Conservation (phyloP, 306 rosid species). For the Phaseolus lunatus region DNA sequence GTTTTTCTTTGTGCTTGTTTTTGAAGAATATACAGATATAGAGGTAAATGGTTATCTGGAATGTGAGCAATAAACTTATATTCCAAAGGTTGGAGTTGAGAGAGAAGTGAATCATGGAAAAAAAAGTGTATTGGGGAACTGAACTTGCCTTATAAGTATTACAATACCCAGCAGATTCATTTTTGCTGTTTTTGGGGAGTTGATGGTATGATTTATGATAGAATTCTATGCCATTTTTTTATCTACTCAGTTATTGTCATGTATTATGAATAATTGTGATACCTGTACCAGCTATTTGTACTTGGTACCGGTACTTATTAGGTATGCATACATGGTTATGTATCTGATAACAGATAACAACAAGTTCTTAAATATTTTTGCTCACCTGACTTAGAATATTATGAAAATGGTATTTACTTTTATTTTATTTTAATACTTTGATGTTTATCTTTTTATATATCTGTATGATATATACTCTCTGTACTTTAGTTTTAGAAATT, state of each 20-base stretch:
- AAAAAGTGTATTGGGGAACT: slow-evolving; percentile 9
- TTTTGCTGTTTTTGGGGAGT: background rate
- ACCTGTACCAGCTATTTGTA: background rate
- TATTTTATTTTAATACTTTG: background rate
- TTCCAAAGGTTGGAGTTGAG: slow-evolving; percentile 10
- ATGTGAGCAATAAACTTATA: background rate
- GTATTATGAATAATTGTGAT: background rate
- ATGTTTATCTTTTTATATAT: background rate
- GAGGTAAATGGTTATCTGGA: slow-evolving; percentile 8
- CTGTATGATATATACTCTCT: background rate
- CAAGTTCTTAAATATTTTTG: background rate
- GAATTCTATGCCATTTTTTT: background rate
- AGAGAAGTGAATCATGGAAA: slow-evolving; percentile 24
- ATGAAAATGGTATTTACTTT: background rate
- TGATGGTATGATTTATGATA: background rate
- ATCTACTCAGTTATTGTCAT: too few species aligned
- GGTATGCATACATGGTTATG: background rate
- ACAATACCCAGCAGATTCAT: background rate
- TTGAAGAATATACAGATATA: background rate
- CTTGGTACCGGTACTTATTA: background rate
- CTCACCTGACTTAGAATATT: background rate
- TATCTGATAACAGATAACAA: background rate
- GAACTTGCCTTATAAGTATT: slow-evolving; percentile 1
- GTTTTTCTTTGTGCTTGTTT: background rate
- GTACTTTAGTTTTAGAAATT: background rate